Evolutionary conservation across 2,329 filamentous ascomycete genomes (phyloP).

Genomic region (Colletotrichum orchidophilum): DNA sequence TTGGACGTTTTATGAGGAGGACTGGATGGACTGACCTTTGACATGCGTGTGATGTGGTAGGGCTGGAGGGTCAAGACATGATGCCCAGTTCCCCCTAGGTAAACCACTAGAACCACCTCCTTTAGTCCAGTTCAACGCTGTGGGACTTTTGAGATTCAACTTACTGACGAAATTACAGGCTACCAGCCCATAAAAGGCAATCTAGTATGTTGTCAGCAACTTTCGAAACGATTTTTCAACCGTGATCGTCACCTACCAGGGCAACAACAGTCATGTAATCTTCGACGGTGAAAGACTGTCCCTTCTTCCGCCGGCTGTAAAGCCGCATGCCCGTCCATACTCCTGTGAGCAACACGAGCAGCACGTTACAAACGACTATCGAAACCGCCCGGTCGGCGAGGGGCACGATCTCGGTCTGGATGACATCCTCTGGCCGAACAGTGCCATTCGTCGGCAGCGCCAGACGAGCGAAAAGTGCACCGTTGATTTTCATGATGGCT

Average conservation of each 20-base stretch:
- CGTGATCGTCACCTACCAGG: neutral
- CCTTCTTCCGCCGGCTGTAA: conserved; percentile 1
- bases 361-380: neutral
- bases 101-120: neutral
- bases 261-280: neutral
- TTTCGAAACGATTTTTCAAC: neutral
- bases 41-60: neutral
- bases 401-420: neutral
- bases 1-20: neutral
- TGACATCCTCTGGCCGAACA: neutral
- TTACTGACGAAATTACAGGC: conserved; percentile 4
- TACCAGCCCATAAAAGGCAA: neutral
- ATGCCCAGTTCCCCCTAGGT: neutral
- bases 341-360: neutral
- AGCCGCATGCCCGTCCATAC: conserved; percentile 1
- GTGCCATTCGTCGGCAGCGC: neutral
- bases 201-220: neutral
- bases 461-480: neutral
- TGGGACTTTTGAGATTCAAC: neutral
- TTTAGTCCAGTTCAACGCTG: neutral
- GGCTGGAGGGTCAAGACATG: neutral
- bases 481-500: neutral
- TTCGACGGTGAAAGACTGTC: neutral
- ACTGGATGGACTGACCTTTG: neutral
- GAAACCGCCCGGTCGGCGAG: neutral